A percentile compares a stretch with the other conserved stretches of the same genome.
These are phyloP conservation scores for Moesziomyces sp. DNA, from an alignment of 1,284 basidiomycete species.

Conservation along the genomic window DNA sequence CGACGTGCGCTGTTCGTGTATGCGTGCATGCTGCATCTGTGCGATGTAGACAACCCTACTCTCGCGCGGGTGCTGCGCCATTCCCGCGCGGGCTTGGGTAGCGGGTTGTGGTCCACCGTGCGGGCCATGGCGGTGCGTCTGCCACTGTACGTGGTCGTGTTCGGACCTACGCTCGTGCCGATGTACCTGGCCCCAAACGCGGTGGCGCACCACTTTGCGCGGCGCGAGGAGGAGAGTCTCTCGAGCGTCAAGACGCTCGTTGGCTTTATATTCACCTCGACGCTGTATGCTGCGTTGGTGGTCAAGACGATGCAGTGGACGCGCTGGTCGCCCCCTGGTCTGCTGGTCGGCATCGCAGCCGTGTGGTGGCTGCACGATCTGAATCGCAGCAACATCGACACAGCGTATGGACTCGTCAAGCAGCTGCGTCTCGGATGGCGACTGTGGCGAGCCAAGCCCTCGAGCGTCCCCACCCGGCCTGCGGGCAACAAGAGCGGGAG, in stretches of 20 bases:
- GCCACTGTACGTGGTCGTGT: slow-evolving; percentile 30
- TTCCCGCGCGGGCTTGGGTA: neutral
- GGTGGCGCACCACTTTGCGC: slow-evolving; percentile 39
- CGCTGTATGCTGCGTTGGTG: slow-evolving; percentile 19
- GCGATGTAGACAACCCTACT: slow-evolving; percentile 19
- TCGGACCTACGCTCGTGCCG: slow-evolving; percentile 26
- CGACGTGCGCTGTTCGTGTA: slow-evolving; percentile 25
- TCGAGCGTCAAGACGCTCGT: slow-evolving; percentile 38
- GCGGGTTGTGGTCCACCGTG: slow-evolving; percentile 1
- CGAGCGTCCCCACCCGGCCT: neutral
- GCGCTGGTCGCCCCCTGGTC: slow-evolving; percentile 26
- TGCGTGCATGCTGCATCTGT: slow-evolving; percentile 20
- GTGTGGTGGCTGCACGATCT: slow-evolving; percentile 38
- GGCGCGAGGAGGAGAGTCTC: slow-evolving; percentile 38
- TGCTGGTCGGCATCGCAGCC: slow-evolving; percentile 28
- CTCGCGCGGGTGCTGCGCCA: slow-evolving; percentile 7
- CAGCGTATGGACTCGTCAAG: slow-evolving; percentile 22
- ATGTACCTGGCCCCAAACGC: slow-evolving; percentile 28
- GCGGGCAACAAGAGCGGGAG: neutral
- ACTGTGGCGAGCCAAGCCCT: slow-evolving; percentile 2
- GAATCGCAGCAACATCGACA: slow-evolving; percentile 22
- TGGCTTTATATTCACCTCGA: slow-evolving; percentile 27
- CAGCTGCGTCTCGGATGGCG: slow-evolving; percentile 32
- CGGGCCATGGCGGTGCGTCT: slow-evolving; percentile 20
- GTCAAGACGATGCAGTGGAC: slow-evolving; percentile 26